These are phyloP conservation scores for Paecilomyces formosus DNA, from an alignment of 2,329 filamentous ascomycete genomes.

Conservation along the genomic window DNA sequence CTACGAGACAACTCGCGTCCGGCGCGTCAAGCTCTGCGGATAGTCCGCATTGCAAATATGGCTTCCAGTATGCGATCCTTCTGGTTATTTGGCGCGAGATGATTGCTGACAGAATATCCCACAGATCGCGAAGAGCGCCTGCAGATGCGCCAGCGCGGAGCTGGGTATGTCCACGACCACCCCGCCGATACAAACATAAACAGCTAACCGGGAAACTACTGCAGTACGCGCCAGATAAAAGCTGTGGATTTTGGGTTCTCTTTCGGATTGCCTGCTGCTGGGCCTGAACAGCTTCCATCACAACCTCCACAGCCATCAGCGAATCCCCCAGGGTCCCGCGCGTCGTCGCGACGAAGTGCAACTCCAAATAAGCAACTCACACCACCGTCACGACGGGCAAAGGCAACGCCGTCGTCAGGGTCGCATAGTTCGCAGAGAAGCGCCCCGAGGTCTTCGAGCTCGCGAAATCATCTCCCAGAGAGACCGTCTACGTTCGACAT, in stretches of 20 bases:
- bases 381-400: slow-evolving; percentile 6
- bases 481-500: slow-evolving; percentile 30
- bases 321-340: slow-evolving; percentile 10
- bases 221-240: slow-evolving; percentile 40
- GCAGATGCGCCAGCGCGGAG: slow-evolving; percentile 51
- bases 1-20: slow-evolving; percentile 14
- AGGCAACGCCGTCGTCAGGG: slow-evolving; percentile 7
- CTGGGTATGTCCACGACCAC: slow-evolving; percentile 39
- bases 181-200: slow-evolving; percentile 13
- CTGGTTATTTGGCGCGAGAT: background rate
- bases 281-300: slow-evolving; percentile 16
- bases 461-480: slow-evolving; percentile 22
- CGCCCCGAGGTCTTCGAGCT: slow-evolving; percentile 21
- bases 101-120: slow-evolving; percentile 4
- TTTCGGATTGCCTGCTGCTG: slow-evolving; percentile 28
- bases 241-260: slow-evolving; percentile 46
- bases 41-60: slow-evolving; percentile 24
- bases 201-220: slow-evolving; percentile 14
- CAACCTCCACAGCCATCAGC: slow-evolving; percentile 15
- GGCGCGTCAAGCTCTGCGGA: slow-evolving; percentile 23
- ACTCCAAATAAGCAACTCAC: slow-evolving; percentile 7
- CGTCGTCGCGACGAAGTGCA: slow-evolving; percentile 11
- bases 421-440: slow-evolving; percentile 6
- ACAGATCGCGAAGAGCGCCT: slow-evolving; percentile 47
- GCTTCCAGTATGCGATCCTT: slow-evolving; percentile 27